Base-by-base conservation (phyloP, 106 monocot genomes). In the Triglochin maritima region DNA sequence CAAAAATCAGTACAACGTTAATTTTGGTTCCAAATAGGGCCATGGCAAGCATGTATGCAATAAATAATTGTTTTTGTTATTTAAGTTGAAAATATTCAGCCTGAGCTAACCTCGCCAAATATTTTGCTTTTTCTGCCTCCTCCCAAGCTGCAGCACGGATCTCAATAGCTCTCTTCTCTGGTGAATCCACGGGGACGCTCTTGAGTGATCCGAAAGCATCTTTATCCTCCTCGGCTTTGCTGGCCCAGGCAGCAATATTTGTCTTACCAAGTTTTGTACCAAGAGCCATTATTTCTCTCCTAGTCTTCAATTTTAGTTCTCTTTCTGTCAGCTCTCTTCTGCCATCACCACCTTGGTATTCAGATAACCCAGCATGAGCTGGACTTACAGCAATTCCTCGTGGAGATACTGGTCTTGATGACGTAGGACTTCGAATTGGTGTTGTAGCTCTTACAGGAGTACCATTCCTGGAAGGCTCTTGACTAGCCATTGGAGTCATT, bases 231-330 rank as follows among this genome's bases (percentile, higher is more conserved):
- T 83, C 87, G 59, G 90, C 83, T 62, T 81, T 91, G 77, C 96
- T 84, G 6, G 96, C 96, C 96, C 96, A 98, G 4, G 91, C 88
- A 60, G 91, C 78, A 82, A 98, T 98, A 61, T 80, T 98, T 41
- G 56, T 77, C 72, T 98, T 98, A 13, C 96, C 96, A 54, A 98
- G 65, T 68, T 88, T 81, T 52, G 85, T 81, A 5, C 96, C 96
- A 65, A 91, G 86, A 52, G 70, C 69, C 84, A 98, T 84, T 76
- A 98, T 91, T 70, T 98, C 96, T 74, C 77, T 88, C 68, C 84
- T 98, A 47, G 85, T 88, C 69, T 81, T 87, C 71, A 85, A 71
- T 75, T 80, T 77, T 17, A 88, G 44, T 68, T 98, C 91, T 59
- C 82, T 80, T 56, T 86, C 90, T 56, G 82, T 76, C 74, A 91